Evolutionary conservation across 2,329 filamentous ascomycete species (phyloP).

Genomic region (Exophiala xenobiotica): DNA sequence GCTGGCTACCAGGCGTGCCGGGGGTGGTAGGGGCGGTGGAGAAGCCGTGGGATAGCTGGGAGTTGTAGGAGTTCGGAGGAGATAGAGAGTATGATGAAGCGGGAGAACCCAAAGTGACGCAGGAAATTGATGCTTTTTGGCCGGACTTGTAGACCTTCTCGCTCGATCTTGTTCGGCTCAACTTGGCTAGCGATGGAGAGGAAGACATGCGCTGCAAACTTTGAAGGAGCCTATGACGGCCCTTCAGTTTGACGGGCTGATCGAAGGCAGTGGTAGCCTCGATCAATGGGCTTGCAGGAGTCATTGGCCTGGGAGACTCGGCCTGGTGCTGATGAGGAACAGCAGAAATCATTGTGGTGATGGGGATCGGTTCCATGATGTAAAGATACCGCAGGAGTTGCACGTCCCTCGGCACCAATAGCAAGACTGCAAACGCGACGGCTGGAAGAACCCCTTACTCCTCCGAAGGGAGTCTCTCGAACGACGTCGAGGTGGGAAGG

Average conservation of each 20-base stretch:
- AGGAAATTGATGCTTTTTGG: slow-evolving; percentile 64
- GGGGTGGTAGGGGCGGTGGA: slow-evolving; percentile 57
- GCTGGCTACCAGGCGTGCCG: slow-evolving; percentile 47
- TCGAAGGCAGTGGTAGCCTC: slow-evolving; percentile 34
- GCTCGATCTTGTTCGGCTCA: slow-evolving; percentile 64
- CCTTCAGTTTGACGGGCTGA: slow-evolving; percentile 60
- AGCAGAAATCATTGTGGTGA: slow-evolving; percentile 6
- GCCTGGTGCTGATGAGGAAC: slow-evolving; percentile 14
- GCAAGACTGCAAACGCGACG: too few relatives aligned
- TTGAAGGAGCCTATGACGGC: slow-evolving; percentile 68
- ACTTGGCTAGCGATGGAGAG: slow-evolving; percentile 66
- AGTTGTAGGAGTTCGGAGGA: slow-evolving; percentile 50
- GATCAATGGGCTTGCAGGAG: slow-evolving; percentile 38
- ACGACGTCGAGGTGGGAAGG: too few relatives aligned
- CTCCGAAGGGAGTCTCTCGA: too few relatives aligned
- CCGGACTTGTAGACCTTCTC: slow-evolving; percentile 59
- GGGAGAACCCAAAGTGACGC: slow-evolving; percentile 59
- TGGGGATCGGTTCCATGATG: slow-evolving; percentile 24
- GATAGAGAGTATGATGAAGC: slow-evolving; percentile 55
- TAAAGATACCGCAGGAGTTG: background rate
- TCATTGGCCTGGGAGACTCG: slow-evolving; percentile 35
- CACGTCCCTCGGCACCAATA: background rate
- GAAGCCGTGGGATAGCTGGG: slow-evolving; percentile 57
- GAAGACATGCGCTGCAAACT: slow-evolving; percentile 80
- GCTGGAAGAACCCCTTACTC: too few relatives aligned